Base-by-base conservation (phyloP, 768 basidiomycete species). In the Rhodocollybia butyracea region DNA sequence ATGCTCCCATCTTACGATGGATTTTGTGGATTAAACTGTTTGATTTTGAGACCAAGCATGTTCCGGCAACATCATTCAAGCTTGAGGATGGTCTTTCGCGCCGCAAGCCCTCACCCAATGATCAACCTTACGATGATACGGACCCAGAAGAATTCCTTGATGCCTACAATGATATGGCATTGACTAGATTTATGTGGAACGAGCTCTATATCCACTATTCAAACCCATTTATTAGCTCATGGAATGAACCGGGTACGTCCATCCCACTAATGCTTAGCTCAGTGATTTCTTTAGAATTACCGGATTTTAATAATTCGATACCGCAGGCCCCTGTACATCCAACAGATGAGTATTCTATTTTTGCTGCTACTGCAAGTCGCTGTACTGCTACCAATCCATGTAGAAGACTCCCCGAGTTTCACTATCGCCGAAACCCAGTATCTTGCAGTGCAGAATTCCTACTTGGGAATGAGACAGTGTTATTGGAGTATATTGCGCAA, bases 11-110 rank as follows among this genome's bases (percentile, higher is more conserved):
- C 47, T 69, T 72, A 13, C 48, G 69, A 17, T 77, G 75, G 76
- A 67, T 77, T 2, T 36, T 60, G 8, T 71, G 66, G 38, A 69
- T 76, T 6, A 51, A 62, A 0, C 48, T 73, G 0, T 77, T 76
- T 51, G 59, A 73, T 41, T 77, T 77, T 50, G 59, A 61, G n/a
- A 57, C 75, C 1, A 51, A 63, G 1, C 74, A 77, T 46, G 65
- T 77, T 0, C 73, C 71, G 0, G 72, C 67, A 0, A 55, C 64
- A 0, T 47, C 55, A 11, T 68, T 69, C 54, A 43, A 46, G 26
- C 71, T 64, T 1, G 67, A 70, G 2, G 77, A 77, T 59, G 73
- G 63, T 0, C 48, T 78, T 1, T 77, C 76, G 5, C 64, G 27
- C 47, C 32, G 6, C 12, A 21, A 3, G n/a, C 59, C 1, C 24